A percentile compares a stretch with the other conserved stretches of the same genome.
Conservation (phyloP, 2,329 filamentous ascomycete species). For the Malbranchea cinnamomea region DNA sequence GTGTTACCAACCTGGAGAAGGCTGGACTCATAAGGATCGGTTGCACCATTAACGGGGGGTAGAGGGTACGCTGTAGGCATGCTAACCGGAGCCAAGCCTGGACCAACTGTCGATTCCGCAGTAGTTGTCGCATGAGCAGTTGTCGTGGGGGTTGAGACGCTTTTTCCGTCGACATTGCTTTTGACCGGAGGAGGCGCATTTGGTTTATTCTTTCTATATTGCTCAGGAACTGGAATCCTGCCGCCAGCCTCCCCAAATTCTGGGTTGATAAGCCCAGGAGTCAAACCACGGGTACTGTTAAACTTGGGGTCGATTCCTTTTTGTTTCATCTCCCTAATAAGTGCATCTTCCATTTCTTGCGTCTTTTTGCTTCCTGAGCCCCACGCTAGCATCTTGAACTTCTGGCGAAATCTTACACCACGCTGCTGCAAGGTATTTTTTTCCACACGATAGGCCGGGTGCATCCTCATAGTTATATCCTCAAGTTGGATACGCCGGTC, state of each 20-base stretch:
- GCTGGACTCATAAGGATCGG: no score
- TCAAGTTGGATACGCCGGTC: constrained; percentile 15
- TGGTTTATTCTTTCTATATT: constrained; percentile 2
- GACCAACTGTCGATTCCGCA: no score
- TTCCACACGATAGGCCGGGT: constrained; percentile 9
- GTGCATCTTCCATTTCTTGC: constrained; percentile 5
- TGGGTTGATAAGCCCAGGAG: constrained; percentile 10
- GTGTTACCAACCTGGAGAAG: no score
- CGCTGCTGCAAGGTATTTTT: constrained; percentile 18
- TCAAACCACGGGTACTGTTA: constrained; percentile 12
- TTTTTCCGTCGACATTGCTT: no score
- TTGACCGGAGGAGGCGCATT: no score
- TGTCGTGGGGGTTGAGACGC: no score
- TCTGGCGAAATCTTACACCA: constrained; percentile 14
- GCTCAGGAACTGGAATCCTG: constrained; percentile 7
- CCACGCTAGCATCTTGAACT: constrained; percentile 16
- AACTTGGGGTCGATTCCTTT: constrained; percentile 4
- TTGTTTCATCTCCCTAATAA: constrained; percentile 4
- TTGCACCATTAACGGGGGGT: no score
- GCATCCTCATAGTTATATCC: constrained; percentile 18
- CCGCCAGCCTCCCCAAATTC: constrained; percentile 6
- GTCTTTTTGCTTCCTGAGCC: constrained; percentile 14
- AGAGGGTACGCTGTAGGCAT: no score
- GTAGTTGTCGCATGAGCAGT: no score
- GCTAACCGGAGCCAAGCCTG: no score